Conservation (phyloP, 208 protist species). For the Trichomonas vaginalis region DNA sequence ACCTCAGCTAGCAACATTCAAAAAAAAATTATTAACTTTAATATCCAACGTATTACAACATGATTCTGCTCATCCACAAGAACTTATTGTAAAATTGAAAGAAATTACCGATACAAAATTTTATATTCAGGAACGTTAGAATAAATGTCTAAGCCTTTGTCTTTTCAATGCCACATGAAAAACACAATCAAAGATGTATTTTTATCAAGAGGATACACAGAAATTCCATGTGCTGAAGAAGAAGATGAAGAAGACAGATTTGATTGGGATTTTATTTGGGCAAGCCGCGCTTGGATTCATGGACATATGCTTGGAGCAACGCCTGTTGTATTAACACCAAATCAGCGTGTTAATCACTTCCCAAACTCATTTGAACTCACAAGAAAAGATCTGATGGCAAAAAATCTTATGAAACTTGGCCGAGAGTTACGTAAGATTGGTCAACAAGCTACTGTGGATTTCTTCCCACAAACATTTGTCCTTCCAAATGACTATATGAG, state of each 20-base stretch:
- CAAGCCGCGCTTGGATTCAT: background rate
- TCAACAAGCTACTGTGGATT: background rate
- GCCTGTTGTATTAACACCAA: background rate
- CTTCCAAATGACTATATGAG: background rate
- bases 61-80: too few relatives aligned
- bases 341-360: slow-evolving; percentile 2
- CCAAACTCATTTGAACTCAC: background rate
- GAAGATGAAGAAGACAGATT: background rate
- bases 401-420: background rate
- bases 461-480: background rate
- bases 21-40: too few relatives aligned
- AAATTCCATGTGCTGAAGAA: background rate
- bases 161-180: background rate
- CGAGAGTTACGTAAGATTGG: background rate
- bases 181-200: slow-evolving; percentile 5
- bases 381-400: slow-evolving; percentile 3
- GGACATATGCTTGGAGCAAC: background rate
- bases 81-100: too few relatives aligned
- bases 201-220: background rate
- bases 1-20: too few relatives aligned
- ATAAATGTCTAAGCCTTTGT: background rate
- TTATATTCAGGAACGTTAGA: too few relatives aligned
- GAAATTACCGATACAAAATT: too few relatives aligned
- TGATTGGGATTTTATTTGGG: slow-evolving; percentile 17
- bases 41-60: too few relatives aligned